Percentiles rank a stretch among this genome's conserved stretches.
These are phyloP conservation scores for Adenanthera pavonina DNA, from an alignment of 306 rosid species.

Conservation along the genomic window DNA sequence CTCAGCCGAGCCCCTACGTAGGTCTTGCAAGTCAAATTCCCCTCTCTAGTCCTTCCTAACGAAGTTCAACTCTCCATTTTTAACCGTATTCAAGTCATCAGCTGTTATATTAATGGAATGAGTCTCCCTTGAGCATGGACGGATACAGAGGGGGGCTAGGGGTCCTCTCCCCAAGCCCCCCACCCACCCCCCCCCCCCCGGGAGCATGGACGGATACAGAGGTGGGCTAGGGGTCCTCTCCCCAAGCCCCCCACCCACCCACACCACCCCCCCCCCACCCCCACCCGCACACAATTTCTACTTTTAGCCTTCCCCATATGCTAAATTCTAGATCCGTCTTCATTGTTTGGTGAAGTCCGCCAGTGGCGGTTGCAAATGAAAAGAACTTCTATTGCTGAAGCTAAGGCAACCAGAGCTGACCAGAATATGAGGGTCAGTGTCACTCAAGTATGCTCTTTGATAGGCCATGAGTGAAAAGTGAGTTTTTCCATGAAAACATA, in stretches of 20 bases:
- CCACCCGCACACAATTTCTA: too few species aligned
- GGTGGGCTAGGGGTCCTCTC: too few species aligned
- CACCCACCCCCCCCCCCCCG: too few species aligned
- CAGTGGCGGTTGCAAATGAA: conserved; percentile 29
- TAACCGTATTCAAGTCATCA: conserved; percentile 39
- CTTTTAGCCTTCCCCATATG: too few species aligned
- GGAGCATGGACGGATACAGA: too few species aligned
- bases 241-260: too few species aligned
- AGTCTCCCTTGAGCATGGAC: conserved; percentile 8
- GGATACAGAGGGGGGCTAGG: too few species aligned
- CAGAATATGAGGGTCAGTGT: conserved; percentile 37
- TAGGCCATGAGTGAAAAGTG: conserved; percentile 34
- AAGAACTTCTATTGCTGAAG: conserved; percentile 33
- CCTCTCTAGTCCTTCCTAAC: conserved; percentile 47
- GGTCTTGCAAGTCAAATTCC: conserved; percentile 60
- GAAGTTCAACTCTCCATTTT: conserved; percentile 51
- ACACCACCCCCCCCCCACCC: too few species aligned
- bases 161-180: too few species aligned
- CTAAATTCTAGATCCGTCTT: not conserved
- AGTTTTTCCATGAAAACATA: not conserved
- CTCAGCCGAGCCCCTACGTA: conserved; percentile 75
- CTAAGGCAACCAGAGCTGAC: conserved; percentile 36
- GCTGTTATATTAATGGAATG: conserved; percentile 40
- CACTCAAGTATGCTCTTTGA: conserved; percentile 24
- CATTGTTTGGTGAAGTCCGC: not conserved